Evolutionary conservation across 352 stramenopile genomes (phyloP), one percentile per base, ranked within the genome.

Genomic region (Hyaloperonospora arabidopsidis): DNA sequence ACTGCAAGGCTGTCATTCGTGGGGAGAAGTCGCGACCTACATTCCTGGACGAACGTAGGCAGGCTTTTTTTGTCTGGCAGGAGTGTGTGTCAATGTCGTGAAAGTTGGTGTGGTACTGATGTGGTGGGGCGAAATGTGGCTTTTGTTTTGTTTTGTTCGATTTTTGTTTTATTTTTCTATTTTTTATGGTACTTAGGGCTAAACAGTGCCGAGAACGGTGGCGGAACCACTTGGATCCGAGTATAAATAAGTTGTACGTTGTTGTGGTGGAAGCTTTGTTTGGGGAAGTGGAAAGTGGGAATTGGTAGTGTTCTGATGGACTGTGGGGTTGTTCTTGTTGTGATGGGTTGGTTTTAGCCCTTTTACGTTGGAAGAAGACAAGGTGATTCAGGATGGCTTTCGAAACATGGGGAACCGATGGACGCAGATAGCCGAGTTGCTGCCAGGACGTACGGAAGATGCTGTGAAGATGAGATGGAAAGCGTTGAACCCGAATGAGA

Each of bases 131-230:
- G 4, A 10, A 10, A 8, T 32, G 25, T 4, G 4, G 25, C 4
- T 32, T 4, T 10, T 32, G 25, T 52, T 18, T 41, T 18, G 29
- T 54, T 22, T 8, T 7, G 14, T 4, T 18, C 14, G 5, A 10
- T 39, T 10, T 32, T 4, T 32, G 25, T 32, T 32, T 32, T 32
- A 32, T 32, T 29, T 29, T 29, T 29, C 25, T 3, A 7, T 29
- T 29, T 29, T 7, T 29, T 29, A 8, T 29, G 3, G 25, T 29
- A 29, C 7, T 29, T 29, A 93, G 82, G 38, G 76, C 84, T 1
- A 98, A 98, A 67, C 95, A 98, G 65, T 98, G 95, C 58, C 86
- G 95, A 8, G 93, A 98, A 57, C 87, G 95, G 15, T 98, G 93
- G 86, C 79, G 96, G 29, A 98, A 98, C 70, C 93, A 98, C 67